Base-by-base conservation (phyloP, 73 alveolate genomes). In the Stentor roeselii region DNA sequence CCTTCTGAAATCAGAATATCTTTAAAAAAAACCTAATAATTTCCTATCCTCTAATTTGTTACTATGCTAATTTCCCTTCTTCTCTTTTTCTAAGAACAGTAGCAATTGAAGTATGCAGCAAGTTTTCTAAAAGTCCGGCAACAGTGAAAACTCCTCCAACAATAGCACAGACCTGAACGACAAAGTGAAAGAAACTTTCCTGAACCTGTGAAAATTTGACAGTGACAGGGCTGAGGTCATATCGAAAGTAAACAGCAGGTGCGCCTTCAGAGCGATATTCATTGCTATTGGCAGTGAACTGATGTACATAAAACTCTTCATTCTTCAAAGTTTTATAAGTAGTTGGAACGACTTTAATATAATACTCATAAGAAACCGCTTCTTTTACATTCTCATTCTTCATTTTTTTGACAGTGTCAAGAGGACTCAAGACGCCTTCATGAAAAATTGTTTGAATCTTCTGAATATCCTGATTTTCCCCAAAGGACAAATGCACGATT, bases 141-240 rank as follows among this genome's bases (percentile, higher is more conserved):
- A 95, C 95, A 38, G 99, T 95, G 89, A 94, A 97, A 15, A 97
- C 96, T n/a, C 99, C 99, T 78, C 99, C 99, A n/a, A 97, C 78
- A 82, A 97, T 96, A 4, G 99, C 98, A 89, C 98, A 96, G 40
- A 97, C 93, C 83, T 94, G 89, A 34, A 95, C 95, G 59, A 97
- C 78, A 86, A 97, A 97, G 75, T 93, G 94, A 39, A 95, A 78
- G 83, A 97, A 90, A 34, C 93, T 83, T 82, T 93, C 99, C 75
- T 92, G 94, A 36, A 88, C 87, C 78, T 93, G 91, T 4, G 87
- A 83, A 86, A 89, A 93, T 60, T 90, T 89, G 30, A 96, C 99
- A 37, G 99, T 97, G 39, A 94, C 94, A 27, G 99, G 99, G 3
- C 98, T 90, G 27, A 97, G 86, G 75, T 95, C 99, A 89, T 94